Percentiles rank a stretch among this genome's conserved stretches.
These are phyloP conservation scores for Quercus lobata DNA, from an alignment of 331 rosid genomes.

Conservation along the genomic window DNA sequence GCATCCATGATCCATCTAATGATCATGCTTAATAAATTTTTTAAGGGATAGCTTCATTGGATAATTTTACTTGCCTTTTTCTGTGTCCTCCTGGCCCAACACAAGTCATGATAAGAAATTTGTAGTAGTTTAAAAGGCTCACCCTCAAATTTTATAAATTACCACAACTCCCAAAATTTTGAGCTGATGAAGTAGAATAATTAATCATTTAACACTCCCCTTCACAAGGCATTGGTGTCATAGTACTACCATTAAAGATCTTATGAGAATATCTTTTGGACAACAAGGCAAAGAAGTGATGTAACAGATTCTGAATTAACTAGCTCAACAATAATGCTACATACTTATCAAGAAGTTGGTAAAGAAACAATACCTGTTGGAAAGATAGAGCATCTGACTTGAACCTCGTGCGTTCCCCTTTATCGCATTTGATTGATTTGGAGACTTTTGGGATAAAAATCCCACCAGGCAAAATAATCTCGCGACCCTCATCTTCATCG, in stretches of 20 bases:
- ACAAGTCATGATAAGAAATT: too few species aligned
- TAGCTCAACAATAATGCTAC: not conserved
- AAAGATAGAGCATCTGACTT: constrained; percentile 95
- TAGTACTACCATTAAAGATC: not conserved
- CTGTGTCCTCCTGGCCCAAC: too few species aligned
- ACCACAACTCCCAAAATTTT: too few species aligned
- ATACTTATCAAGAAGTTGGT: not conserved
- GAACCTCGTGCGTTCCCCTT: constrained; percentile 93
- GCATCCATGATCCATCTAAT: too few species aligned
- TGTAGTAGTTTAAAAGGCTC: too few species aligned
- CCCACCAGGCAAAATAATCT: constrained; percentile 77
- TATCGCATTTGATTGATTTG: constrained; percentile 85
- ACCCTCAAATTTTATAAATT: too few species aligned
- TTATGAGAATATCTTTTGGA: not conserved
- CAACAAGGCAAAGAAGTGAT: not conserved
- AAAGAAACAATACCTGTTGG: constrained; percentile 67
- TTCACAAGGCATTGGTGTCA: too few species aligned
- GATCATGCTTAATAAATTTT: too few species aligned
- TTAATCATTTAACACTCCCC: too few species aligned
- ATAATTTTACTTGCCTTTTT: too few species aligned
- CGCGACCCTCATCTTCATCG: constrained; percentile 59
- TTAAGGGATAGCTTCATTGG: too few species aligned
- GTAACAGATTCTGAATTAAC: constrained; percentile 8
- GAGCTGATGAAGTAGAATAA: too few species aligned
- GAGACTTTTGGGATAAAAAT: constrained; percentile 69